Conservation (phyloP, 306 rosid genomes). For the Myrica gale region DNA sequence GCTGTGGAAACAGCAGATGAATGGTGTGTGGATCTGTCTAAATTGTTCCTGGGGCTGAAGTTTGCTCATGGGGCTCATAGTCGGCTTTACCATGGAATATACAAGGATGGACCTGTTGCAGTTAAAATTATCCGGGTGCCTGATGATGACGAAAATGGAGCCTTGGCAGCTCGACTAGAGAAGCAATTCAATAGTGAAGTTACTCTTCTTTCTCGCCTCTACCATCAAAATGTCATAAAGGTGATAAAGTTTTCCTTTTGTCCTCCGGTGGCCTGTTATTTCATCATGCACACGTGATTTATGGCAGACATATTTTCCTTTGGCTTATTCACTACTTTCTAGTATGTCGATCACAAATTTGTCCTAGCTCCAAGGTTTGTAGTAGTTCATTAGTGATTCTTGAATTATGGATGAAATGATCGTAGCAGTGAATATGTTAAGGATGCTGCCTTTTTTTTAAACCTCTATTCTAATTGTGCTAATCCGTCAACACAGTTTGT, state of each 20-base stretch:
- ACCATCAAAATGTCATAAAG: slow-evolving; percentile 77
- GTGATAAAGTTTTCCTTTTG: slow-evolving; percentile 37
- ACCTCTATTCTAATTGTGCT: slow-evolving; percentile 27
- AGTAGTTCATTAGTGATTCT: slow-evolving; percentile 14
- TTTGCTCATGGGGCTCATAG: slow-evolving; percentile 99
- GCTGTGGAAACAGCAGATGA: slow-evolving; percentile 77
- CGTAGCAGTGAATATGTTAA: neutral
- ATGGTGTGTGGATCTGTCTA: slow-evolving; percentile 70
- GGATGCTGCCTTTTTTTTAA: slow-evolving; percentile 2
- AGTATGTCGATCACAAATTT: slow-evolving; percentile 19
- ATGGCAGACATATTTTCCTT: slow-evolving; percentile 6
- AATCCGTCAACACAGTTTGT: slow-evolving; percentile 55
- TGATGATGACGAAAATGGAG: slow-evolving; percentile 71
- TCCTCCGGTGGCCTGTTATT: neutral
- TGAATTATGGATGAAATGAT: slow-evolving; percentile 13
- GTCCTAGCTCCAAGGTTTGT: neutral
- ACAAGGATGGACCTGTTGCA: slow-evolving; percentile 72
- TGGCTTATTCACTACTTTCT: slow-evolving; percentile 3
- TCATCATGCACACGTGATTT: slow-evolving; percentile 1
- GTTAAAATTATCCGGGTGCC: slow-evolving; percentile 76
- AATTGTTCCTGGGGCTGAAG: slow-evolving; percentile 73
- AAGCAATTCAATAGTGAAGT: slow-evolving; percentile 78
- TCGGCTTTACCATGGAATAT: slow-evolving; percentile 85
- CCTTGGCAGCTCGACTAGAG: slow-evolving; percentile 63
- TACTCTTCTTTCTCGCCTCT: slow-evolving; percentile 73